These are phyloP conservation scores for Cytospora chrysosperma DNA, from an alignment of 2,329 filamentous ascomycete genomes.

Conservation along the genomic window DNA sequence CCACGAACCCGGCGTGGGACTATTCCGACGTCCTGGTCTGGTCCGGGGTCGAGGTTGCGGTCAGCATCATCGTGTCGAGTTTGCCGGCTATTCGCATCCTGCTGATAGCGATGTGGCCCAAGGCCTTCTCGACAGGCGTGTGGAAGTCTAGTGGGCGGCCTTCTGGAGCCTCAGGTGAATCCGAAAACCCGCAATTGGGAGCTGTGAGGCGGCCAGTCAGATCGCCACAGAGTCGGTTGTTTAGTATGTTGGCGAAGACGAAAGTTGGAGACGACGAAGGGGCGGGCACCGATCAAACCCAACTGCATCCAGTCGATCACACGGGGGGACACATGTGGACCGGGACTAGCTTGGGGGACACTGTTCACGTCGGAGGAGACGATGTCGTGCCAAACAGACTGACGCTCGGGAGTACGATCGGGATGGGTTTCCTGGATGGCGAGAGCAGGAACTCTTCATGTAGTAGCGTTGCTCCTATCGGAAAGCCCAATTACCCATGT, in stretches of 20 bases:
- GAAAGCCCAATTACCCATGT: not conserved
- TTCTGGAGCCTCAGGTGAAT: not conserved
- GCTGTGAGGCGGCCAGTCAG: too few relatives aligned
- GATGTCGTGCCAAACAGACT: not conserved
- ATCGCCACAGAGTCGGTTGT: not conserved
- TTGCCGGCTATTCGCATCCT: conserved; percentile 40
- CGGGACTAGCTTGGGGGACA: not conserved
- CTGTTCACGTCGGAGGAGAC: not conserved
- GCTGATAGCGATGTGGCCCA: conserved; percentile 21
- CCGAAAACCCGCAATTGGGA: not conserved
- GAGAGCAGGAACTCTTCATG: not conserved
- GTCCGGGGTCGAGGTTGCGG: conserved; percentile 42
- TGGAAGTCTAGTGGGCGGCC: conserved; percentile 1
- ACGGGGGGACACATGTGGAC: not conserved
- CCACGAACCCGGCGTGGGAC: conserved; percentile 41
- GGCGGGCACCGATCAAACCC: too few relatives aligned
- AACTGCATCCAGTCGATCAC: conserved; percentile 33
- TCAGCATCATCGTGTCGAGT: conserved; percentile 41
- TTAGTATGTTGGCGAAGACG: not conserved
- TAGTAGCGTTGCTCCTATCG: not conserved
- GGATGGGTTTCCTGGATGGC: not conserved
- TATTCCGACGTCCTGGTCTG: conserved; percentile 42
- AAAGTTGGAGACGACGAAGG: not conserved
- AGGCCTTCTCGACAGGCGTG: conserved; percentile 11
- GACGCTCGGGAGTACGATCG: not conserved